A percentile compares a stretch with the other conserved stretches of the same genome.
phyloP scores from a whole-genome alignment of 495 filamentous ascomycete species.

The Aspergillus panamensis region DNA sequence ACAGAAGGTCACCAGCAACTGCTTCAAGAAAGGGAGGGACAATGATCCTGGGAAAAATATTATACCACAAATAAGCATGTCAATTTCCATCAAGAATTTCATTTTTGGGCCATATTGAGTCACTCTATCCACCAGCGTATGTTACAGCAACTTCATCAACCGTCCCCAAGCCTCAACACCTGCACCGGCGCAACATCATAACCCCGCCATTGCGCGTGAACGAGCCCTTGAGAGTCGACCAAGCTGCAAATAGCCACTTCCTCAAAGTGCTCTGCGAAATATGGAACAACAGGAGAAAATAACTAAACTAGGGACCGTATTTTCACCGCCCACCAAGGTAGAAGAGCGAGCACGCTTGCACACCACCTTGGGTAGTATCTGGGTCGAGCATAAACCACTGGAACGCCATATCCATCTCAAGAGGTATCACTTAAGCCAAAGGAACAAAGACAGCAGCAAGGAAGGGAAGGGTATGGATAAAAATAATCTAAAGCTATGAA shows the following conservation, averaged over 20 bases:
- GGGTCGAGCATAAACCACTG: constrained; percentile 7
- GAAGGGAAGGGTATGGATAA: background rate
- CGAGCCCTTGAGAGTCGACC: background rate
- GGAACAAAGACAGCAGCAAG: background rate
- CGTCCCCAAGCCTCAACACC: background rate
- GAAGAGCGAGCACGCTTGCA: background rate
- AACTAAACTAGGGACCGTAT: background rate
- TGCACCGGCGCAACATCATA: background rate
- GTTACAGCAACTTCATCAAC: background rate
- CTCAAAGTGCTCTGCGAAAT: background rate
- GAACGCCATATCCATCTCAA: constrained; percentile 12
- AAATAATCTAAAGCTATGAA: background rate
- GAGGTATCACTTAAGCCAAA: constrained; percentile 18
- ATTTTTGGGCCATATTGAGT: too few relatives aligned
- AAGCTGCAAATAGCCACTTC: background rate
- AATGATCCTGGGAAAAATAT: too few relatives aligned
- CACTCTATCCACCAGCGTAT: background rate
- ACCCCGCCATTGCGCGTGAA: background rate
- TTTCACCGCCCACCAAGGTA: background rate
- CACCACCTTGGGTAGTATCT: background rate
- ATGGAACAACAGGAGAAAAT: background rate
- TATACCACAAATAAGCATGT: too few relatives aligned
- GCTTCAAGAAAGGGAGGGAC: too few relatives aligned
- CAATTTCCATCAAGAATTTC: too few relatives aligned
- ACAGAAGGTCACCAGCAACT: too few relatives aligned